These are phyloP conservation scores for Fraxinus angustifolia DNA, from an alignment of 305 asterid genomes.

Conservation along the genomic window DNA sequence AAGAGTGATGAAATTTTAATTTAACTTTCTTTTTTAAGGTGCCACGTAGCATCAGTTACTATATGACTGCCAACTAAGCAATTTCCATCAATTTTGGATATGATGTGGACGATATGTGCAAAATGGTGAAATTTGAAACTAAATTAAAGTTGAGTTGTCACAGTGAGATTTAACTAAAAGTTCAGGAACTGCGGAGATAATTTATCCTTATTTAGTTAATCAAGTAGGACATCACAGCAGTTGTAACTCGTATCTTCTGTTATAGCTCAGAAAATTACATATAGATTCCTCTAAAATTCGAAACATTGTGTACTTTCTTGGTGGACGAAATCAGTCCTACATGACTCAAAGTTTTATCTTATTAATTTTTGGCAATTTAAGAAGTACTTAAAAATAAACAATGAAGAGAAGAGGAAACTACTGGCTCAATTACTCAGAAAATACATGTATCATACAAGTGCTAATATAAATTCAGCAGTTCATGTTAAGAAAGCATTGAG, in stretches of 20 bases:
- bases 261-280: neutral
- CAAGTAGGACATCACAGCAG: neutral
- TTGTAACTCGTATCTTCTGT: neutral
- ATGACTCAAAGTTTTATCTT: neutral
- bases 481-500: neutral
- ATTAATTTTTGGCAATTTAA: neutral
- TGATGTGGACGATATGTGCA: neutral
- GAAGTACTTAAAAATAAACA: neutral
- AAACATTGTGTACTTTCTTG: neutral
- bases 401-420: conserved; percentile 22
- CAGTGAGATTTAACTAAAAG: neutral
- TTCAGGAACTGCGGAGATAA: neutral
- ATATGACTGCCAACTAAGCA: neutral
- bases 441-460: neutral
- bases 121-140: neutral
- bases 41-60: neutral
- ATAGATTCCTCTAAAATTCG: conserved; percentile 4
- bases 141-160: neutral
- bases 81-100: neutral
- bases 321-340: neutral
- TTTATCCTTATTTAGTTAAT: neutral
- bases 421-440: conserved; percentile 23
- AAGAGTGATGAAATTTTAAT: neutral
- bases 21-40: neutral
- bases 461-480: neutral